Conservation (phyloP, 768 basidiomycete genomes). For the Pleurotus giganteus region DNA sequence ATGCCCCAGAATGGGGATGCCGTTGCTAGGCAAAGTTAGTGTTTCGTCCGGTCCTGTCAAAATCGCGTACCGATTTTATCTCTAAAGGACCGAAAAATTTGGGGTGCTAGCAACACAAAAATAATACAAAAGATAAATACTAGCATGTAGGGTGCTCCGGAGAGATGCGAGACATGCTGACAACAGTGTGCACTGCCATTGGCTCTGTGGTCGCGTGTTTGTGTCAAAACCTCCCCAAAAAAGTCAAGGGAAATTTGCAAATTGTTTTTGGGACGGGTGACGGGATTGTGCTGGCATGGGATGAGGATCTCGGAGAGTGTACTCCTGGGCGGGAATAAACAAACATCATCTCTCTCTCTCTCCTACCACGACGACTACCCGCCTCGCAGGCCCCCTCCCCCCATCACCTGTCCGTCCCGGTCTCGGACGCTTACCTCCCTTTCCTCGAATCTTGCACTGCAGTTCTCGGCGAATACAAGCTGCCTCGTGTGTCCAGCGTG, state of each 20-base stretch:
- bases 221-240: background rate
- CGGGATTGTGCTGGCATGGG: background rate
- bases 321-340: background rate
- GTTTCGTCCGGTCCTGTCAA: background rate
- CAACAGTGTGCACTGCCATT: background rate
- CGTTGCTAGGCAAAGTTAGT: background rate
- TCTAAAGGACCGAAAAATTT: background rate
- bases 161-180: background rate
- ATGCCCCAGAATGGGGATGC: background rate
- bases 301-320: background rate
- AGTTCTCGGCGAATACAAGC: background rate
- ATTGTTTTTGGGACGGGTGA: too few relatives aligned
- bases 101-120: background rate
- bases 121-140: background rate
- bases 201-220: too few relatives aligned
- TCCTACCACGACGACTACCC: background rate
- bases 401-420: too few relatives aligned
- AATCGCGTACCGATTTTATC: too few relatives aligned
- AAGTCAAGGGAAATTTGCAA: background rate
- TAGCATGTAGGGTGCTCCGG: background rate
- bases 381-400: too few relatives aligned
- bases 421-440: too few relatives aligned
- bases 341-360: background rate
- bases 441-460: background rate
- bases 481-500: background rate